Percentiles rank a stretch among this genome's conserved stretches.
phyloP scores from a whole-genome alignment of 495 filamentous ascomycete genomes.

The Penicillium cinerascens region DNA sequence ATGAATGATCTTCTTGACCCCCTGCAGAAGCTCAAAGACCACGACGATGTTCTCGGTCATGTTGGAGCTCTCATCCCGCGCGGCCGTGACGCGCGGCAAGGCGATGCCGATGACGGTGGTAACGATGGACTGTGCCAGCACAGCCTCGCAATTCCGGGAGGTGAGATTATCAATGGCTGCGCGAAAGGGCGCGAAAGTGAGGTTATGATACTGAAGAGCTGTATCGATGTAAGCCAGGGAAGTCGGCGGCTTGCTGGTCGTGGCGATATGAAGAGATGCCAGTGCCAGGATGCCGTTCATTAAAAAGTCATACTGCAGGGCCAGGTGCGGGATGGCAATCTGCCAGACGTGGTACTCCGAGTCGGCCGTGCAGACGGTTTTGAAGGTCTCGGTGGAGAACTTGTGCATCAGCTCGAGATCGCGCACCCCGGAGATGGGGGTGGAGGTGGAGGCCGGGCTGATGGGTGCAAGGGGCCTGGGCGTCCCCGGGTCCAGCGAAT shows the following conservation, averaged over 20 bases:
- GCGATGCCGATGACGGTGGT: conserved; percentile 48
- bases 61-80: conserved; percentile 25
- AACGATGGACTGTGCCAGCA: conserved; percentile 50
- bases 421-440: conserved; percentile 23
- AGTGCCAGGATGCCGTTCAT: conserved; percentile 54
- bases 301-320: conserved; percentile 49
- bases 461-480: conserved; percentile 15
- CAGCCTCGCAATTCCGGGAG: conserved; percentile 47
- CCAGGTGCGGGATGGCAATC: conserved; percentile 44
- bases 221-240: conserved; percentile 46
- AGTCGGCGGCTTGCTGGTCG: conserved; percentile 30
- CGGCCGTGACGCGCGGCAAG: conserved; percentile 38
- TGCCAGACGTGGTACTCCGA: conserved; percentile 34
- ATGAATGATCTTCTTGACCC: conserved; percentile 32
- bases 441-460: conserved; percentile 19
- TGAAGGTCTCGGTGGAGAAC: conserved; percentile 39
- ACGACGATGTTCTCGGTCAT: conserved; percentile 39
- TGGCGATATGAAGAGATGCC: conserved; percentile 52
- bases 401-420: conserved; percentile 43
- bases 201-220: conserved; percentile 48
- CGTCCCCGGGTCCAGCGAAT: conserved; percentile 3
- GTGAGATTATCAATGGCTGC: conserved; percentile 43
- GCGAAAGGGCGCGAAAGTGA: conserved; percentile 45
- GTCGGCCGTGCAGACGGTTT: conserved; percentile 28
- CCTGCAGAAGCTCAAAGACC: conserved; percentile 37